These are phyloP conservation scores for Leersia perrieri DNA, from an alignment of 176 grass and related monocot genomes.

Conservation along the genomic window DNA sequence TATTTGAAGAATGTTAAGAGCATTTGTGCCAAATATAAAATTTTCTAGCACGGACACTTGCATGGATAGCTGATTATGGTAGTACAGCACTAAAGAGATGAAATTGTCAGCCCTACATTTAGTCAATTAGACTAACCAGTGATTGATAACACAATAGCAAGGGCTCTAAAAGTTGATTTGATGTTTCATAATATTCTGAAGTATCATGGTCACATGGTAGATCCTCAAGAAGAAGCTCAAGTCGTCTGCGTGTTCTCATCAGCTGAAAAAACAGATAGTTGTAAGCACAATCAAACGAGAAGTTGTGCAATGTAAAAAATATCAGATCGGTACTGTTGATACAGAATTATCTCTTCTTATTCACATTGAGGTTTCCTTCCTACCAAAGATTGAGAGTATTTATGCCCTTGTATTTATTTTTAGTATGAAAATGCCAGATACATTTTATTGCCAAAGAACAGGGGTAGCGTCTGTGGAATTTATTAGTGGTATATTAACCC, in stretches of 20 bases:
- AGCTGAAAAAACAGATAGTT: constrained; percentile 48
- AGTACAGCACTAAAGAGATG: background rate
- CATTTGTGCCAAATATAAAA: background rate
- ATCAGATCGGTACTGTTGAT: background rate
- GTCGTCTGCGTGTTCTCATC: constrained; percentile 62
- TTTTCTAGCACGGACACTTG: background rate
- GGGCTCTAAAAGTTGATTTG: constrained; percentile 79
- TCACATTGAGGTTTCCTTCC: background rate
- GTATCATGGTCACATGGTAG: constrained; percentile 71
- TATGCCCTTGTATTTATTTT: background rate
- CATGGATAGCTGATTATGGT: background rate
- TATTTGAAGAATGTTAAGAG: background rate
- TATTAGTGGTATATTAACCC: background rate
- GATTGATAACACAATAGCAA: constrained; percentile 84
- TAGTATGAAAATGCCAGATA: background rate
- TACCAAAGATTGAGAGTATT: background rate
- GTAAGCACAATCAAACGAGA: background rate
- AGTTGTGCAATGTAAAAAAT: constrained; percentile 4
- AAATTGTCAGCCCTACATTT: background rate
- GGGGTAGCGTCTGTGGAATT: background rate
- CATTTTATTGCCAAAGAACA: background rate
- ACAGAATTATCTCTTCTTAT: background rate
- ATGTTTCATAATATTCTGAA: constrained; percentile 73
- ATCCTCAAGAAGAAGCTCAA: constrained; percentile 80
- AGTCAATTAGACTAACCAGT: constrained; percentile 52